These are phyloP conservation scores for Austroboletus festivus DNA, from an alignment of 768 basidiomycete species.

Conservation along the genomic window DNA sequence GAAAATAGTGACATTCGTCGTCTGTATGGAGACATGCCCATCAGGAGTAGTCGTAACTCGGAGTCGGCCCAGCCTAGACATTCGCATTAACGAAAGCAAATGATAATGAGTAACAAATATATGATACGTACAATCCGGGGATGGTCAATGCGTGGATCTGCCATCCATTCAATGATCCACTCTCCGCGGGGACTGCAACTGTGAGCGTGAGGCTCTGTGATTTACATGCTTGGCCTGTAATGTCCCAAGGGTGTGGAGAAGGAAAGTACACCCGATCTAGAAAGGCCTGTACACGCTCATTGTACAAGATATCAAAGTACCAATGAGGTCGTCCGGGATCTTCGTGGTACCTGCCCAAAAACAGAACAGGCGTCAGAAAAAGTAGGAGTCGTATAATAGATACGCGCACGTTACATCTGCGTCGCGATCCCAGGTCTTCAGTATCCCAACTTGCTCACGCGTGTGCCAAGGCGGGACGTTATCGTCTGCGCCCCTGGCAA, in stretches of 20 bases:
- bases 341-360: conserved; percentile 54
- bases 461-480: conserved; percentile 90
- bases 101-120: not conserved
- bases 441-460: conserved; percentile 56
- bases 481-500: conserved; percentile 68
- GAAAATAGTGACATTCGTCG: conserved; percentile 26
- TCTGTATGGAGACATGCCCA: conserved; percentile 13
- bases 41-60: conserved; percentile 7
- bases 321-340: conserved; percentile 65
- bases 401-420: conserved; percentile 51
- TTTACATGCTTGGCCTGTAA: not conserved
- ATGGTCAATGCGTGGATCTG: conserved; percentile 52
- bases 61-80: conserved; percentile 20
- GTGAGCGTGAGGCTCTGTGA: conserved; percentile 61
- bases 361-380: not conserved
- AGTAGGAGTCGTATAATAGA: not conserved
- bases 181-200: conserved; percentile 63
- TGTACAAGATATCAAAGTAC: conserved; percentile 60
- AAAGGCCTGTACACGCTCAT: conserved; percentile 53
- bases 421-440: conserved; percentile 55
- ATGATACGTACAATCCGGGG: conserved; percentile 64
- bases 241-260: not conserved
- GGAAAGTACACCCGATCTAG: conserved; percentile 36
- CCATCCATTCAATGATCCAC: conserved; percentile 70
- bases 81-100: not conserved